These are phyloP conservation scores for Penicillium crustosum DNA, from an alignment of 2,329 filamentous ascomycete genomes.

Conservation along the genomic window DNA sequence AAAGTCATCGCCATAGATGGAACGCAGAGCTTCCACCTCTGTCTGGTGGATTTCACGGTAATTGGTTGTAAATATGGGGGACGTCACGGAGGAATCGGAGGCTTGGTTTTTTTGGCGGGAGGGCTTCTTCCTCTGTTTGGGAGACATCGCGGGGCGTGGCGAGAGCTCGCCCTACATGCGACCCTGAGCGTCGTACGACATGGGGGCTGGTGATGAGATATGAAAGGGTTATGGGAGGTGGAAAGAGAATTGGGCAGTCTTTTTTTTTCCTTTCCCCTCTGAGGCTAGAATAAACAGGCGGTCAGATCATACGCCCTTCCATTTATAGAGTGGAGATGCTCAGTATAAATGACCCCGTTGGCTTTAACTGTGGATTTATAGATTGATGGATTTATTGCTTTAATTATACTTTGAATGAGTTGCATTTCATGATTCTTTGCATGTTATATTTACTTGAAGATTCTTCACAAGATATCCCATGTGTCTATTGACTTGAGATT, in stretches of 20 bases:
- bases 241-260: slow-evolving; percentile 6
- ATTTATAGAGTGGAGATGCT: slow-evolving; percentile 16
- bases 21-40: slow-evolving; percentile 79
- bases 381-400: not conserved
- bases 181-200: slow-evolving; percentile 19
- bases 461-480: not conserved
- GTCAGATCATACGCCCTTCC: slow-evolving; percentile 21
- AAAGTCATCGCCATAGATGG: slow-evolving; percentile 90
- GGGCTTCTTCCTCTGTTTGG: slow-evolving; percentile 45
- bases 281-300: slow-evolving; percentile 22
- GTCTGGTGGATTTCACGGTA: slow-evolving; percentile 85
- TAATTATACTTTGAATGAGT: not conserved
- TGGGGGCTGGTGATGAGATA: slow-evolving; percentile 4
- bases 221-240: slow-evolving; percentile 1
- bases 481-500: not conserved
- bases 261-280: slow-evolving; percentile 7
- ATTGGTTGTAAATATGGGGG: slow-evolving; percentile 50
- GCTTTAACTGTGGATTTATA: not conserved
- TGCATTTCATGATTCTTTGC: not conserved
- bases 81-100: slow-evolving; percentile 33
- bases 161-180: slow-evolving; percentile 29
- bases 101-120: slow-evolving; percentile 38
- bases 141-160: slow-evolving; percentile 46
- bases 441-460: not conserved
- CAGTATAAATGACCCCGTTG: slow-evolving; percentile 7